phyloP scores from a whole-genome alignment of 176 grass and related monocot genomes.

The Lolium multiflorum region DNA sequence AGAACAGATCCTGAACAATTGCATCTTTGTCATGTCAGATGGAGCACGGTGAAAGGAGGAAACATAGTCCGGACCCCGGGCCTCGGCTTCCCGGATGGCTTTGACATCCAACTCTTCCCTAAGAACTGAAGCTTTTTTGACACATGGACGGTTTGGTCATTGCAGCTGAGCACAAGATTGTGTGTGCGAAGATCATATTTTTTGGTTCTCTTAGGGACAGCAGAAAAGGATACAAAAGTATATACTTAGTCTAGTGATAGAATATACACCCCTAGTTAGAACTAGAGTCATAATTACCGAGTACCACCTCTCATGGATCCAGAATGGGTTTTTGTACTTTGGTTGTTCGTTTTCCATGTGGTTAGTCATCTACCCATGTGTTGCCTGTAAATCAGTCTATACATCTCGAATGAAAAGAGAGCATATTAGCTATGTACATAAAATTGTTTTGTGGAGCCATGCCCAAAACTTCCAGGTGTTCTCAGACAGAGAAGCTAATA shows the following conservation, averaged over 20 bases:
- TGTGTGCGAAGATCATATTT: slow-evolving; percentile 40
- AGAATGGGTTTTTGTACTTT: slow-evolving; percentile 50
- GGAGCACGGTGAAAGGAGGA: slow-evolving; percentile 72
- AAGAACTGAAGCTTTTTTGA: slow-evolving; percentile 46
- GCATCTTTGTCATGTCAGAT: slow-evolving; percentile 47
- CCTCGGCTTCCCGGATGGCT: slow-evolving; percentile 76
- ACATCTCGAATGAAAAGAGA: slow-evolving; percentile 41
- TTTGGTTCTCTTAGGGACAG: slow-evolving; percentile 28
- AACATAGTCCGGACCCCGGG: slow-evolving; percentile 82
- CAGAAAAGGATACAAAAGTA: slow-evolving; percentile 26
- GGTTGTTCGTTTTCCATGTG: slow-evolving; percentile 65
- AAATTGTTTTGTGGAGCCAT: slow-evolving; percentile 33
- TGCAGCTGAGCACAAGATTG: slow-evolving; percentile 30
- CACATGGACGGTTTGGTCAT: background rate
- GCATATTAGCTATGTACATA: background rate
- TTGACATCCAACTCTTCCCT: slow-evolving; percentile 66
- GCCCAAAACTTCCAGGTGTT: slow-evolving; percentile 4
- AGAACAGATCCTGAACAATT: slow-evolving; percentile 29
- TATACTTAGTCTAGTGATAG: slow-evolving; percentile 58
- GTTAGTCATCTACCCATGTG: slow-evolving; percentile 64
- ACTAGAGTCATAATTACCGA: slow-evolving; percentile 25
- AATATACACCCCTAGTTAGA: slow-evolving; percentile 46
- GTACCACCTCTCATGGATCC: slow-evolving; percentile 36
- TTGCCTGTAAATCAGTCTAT: slow-evolving; percentile 47
- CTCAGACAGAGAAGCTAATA: background rate